Conservation (phyloP, 805 yeast species). For the Allodekkera sacchari region DNA sequence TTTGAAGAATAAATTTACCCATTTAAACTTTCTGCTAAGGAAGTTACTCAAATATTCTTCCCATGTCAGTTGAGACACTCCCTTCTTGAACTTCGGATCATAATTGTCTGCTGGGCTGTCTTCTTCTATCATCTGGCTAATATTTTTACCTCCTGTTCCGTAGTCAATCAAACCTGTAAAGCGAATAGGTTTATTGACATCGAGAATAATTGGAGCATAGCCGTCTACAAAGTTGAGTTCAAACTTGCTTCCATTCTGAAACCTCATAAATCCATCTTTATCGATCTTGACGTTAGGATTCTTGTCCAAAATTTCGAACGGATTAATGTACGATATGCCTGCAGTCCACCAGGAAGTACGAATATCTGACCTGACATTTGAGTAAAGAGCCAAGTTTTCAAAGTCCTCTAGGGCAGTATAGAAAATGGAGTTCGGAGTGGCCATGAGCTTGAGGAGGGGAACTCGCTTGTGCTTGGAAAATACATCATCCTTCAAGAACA, state of each 20-base stretch:
- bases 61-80: conserved; percentile 11
- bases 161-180: conserved; percentile 17
- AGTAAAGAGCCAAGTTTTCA: conserved; percentile 49
- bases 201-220: conserved; percentile 52
- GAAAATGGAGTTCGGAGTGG: conserved; percentile 53
- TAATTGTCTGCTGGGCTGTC: conserved; percentile 19
- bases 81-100: conserved; percentile 12
- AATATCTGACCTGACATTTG: conserved; percentile 72
- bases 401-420: conserved; percentile 47
- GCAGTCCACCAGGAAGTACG: conserved; percentile 82
- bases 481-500: conserved; percentile 49
- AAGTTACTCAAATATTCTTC: conserved; percentile 7
- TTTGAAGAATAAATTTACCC: conserved; percentile 39
- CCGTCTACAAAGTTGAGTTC: conserved; percentile 37
- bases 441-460: conserved; percentile 62
- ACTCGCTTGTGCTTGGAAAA: background rate
- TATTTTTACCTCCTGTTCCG: conserved; percentile 4
- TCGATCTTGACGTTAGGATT: conserved; percentile 28
- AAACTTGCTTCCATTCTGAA: conserved; percentile 27
- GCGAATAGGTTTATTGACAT: conserved; percentile 36
- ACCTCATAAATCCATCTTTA: conserved; percentile 34
- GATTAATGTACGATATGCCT: conserved; percentile 56
- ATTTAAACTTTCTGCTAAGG: conserved; percentile 30
- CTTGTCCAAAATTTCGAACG: conserved; percentile 35
- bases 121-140: conserved; percentile 13